Evolutionary conservation across 176 grass and related monocot genomes (phyloP).

Genomic region (Rhipidocladum racemiflorum): DNA sequence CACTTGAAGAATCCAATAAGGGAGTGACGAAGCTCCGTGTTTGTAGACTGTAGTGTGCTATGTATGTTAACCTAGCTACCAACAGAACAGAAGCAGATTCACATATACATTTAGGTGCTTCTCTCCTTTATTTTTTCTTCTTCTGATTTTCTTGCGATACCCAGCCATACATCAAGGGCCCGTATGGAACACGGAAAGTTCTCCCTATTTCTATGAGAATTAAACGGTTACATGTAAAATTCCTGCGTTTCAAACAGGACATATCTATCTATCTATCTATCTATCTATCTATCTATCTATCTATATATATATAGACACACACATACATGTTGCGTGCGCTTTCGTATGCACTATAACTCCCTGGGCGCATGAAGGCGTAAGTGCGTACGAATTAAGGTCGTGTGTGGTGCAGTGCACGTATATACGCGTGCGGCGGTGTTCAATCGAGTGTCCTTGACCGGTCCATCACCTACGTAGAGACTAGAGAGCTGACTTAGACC

Average conservation of each 20-base stretch:
- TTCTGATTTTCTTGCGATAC: background rate
- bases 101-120: background rate
- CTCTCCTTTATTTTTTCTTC: background rate
- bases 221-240: too few relatives aligned
- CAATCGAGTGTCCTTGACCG: conserved; percentile 15
- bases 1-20: conserved; percentile 1
- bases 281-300: too few relatives aligned
- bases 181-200: too few relatives aligned
- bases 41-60: background rate
- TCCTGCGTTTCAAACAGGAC: too few relatives aligned
- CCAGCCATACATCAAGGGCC: background rate
- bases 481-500: conserved; percentile 29
- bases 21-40: background rate
- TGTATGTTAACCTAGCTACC: background rate
- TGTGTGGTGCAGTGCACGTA: background rate
- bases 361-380: background rate
- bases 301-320: too few relatives aligned
- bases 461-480: background rate
- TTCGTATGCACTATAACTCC: background rate
- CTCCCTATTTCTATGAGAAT: too few relatives aligned
- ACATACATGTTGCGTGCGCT: background rate
- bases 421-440: background rate
- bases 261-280: too few relatives aligned
- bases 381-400: background rate
- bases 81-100: background rate